These are phyloP conservation scores for Bertia moriformis DNA, from an alignment of 2,329 filamentous ascomycete genomes.

Conservation along the genomic window DNA sequence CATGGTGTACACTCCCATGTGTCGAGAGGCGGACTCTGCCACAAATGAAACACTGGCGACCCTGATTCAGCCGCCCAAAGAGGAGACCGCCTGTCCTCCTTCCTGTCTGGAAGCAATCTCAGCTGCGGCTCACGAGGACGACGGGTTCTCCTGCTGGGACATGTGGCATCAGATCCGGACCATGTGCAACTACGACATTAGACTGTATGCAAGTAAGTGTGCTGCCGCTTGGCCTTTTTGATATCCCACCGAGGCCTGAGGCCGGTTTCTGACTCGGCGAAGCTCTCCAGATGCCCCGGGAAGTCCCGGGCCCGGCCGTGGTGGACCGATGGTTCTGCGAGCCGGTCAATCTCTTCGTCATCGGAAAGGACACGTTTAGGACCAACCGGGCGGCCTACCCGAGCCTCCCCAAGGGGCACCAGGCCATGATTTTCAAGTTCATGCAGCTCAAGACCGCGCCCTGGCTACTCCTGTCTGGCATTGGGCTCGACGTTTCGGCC, in stretches of 20 bases:
- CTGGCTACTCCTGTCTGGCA: constrained; percentile 48
- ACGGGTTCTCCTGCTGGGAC: constrained; percentile 76
- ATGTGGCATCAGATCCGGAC: constrained; percentile 80
- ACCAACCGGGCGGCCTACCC: constrained; percentile 46
- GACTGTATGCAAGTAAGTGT: constrained; percentile 69
- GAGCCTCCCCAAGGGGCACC: constrained; percentile 44
- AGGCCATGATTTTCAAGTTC: constrained; percentile 43
- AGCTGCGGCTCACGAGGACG: too few species aligned
- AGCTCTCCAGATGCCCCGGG: constrained; percentile 42
- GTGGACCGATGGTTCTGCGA: constrained; percentile 58
- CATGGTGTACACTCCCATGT: constrained; percentile 72
- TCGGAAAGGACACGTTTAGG: constrained; percentile 38
- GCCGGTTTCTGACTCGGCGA: constrained; percentile 3
- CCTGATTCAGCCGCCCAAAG: too few species aligned
- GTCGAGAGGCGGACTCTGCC: constrained; percentile 51
- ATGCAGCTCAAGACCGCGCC: constrained; percentile 50
- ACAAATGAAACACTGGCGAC: too few species aligned
- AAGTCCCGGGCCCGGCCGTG: constrained; percentile 42
- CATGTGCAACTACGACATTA: constrained; percentile 69
- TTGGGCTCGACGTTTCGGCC: constrained; percentile 30
- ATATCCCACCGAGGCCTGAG: constrained; percentile 4
- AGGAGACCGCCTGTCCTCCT: too few species aligned
- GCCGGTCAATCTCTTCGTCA: constrained; percentile 46
- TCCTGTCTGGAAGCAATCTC: too few species aligned
- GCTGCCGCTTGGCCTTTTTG: constrained; percentile 1